Conservation (phyloP, 495 filamentous ascomycete species). For the Thermothielavioides terrestris region DNA sequence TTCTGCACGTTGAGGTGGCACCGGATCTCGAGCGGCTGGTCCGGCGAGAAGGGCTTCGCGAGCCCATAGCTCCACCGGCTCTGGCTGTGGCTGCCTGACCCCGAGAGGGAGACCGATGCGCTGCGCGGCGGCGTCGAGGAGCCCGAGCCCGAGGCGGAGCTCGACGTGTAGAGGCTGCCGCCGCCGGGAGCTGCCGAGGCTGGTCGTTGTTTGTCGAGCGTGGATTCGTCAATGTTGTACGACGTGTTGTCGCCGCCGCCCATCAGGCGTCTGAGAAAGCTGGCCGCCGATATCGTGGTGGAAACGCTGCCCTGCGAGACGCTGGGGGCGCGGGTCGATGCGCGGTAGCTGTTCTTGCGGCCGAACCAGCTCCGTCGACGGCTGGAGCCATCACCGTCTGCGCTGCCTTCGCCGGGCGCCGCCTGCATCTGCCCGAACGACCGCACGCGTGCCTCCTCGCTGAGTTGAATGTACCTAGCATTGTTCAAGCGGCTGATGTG, state of each 20-base stretch:
- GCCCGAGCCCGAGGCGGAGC: slow-evolving; percentile 39
- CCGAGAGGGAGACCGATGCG: slow-evolving; percentile 43
- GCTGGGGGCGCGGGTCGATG: slow-evolving; percentile 44
- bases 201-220: slow-evolving; percentile 39
- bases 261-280: slow-evolving; percentile 54
- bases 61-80: slow-evolving; percentile 46
- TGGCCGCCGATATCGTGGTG: slow-evolving; percentile 60
- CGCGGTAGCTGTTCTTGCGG: slow-evolving; percentile 51
- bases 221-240: slow-evolving; percentile 67
- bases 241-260: slow-evolving; percentile 46
- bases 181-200: slow-evolving; percentile 40
- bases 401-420: slow-evolving; percentile 25
- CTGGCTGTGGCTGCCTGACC: slow-evolving; percentile 21
- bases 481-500: slow-evolving; percentile 80
- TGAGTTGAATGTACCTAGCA: slow-evolving; percentile 76
- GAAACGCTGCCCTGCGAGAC: slow-evolving; percentile 37
- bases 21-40: slow-evolving; percentile 56
- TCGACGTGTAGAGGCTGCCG: slow-evolving; percentile 52
- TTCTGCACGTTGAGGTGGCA: slow-evolving; percentile 70
- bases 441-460: slow-evolving; percentile 47
- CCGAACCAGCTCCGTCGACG: slow-evolving; percentile 46
- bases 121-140: slow-evolving; percentile 48
- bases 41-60: slow-evolving; percentile 23
- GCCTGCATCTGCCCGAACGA: slow-evolving; percentile 38
- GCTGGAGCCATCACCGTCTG: slow-evolving; percentile 29